phyloP scores from a whole-genome alignment of 2,329 filamentous ascomycete genomes.

The Aspergillus sp. region DNA sequence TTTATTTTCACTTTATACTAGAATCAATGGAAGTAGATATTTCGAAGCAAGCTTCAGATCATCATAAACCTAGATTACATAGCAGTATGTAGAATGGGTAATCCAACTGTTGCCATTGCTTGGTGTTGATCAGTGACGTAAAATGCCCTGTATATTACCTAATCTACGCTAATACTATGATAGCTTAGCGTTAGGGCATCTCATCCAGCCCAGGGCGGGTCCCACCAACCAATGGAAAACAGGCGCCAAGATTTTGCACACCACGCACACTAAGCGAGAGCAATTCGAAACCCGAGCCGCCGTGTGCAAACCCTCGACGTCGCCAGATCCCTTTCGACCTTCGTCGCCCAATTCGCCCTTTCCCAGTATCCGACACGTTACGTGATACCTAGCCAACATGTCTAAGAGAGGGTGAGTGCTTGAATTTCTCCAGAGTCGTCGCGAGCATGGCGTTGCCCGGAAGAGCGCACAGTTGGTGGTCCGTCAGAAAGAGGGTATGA shows the following conservation, averaged over 20 bases:
- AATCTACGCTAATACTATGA: slow-evolving; percentile 5
- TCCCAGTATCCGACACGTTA: slow-evolving; percentile 33
- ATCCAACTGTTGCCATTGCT: too few species aligned
- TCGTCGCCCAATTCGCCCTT: slow-evolving; percentile 25
- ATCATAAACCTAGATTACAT: too few species aligned
- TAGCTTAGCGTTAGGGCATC: slow-evolving; percentile 36
- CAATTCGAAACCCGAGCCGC: slow-evolving; percentile 26
- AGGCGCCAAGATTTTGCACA: slow-evolving; percentile 39
- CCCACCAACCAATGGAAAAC: slow-evolving; percentile 18
- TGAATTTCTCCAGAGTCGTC: slow-evolving; percentile 6
- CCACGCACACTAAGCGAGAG: slow-evolving; percentile 43
- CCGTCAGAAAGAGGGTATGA: too few species aligned
- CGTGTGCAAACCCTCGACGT: slow-evolving; percentile 20
- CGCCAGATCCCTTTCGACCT: slow-evolving; percentile 19
- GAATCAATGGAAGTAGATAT: too few species aligned
- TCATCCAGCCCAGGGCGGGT: slow-evolving; percentile 3
- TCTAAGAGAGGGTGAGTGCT: slow-evolving; percentile 48
- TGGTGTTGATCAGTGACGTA: too few species aligned
- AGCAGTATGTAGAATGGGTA: too few species aligned
- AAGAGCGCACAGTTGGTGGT: too few species aligned
- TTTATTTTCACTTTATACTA: too few species aligned
- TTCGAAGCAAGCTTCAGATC: too few species aligned
- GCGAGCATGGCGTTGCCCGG: too few species aligned
- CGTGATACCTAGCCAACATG: slow-evolving; percentile 43
- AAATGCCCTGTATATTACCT: background rate